phyloP scores from a whole-genome alignment of 305 asterid species.

The Rubia peregrina region DNA sequence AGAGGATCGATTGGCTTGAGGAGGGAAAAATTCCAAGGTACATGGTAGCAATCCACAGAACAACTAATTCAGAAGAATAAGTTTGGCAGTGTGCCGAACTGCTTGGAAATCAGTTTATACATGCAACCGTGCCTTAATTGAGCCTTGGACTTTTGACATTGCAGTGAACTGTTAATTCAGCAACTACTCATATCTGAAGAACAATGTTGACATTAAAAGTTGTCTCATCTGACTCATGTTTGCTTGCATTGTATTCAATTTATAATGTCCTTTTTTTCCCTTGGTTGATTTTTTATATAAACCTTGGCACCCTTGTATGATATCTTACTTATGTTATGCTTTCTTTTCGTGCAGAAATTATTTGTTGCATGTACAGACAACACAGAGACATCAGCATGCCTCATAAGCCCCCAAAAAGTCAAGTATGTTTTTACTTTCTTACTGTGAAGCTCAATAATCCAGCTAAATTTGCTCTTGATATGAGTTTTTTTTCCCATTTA shows the following conservation, averaged over 20 bases:
- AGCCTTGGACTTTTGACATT: not conserved
- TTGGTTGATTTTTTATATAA: not conserved
- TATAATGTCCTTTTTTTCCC: not conserved
- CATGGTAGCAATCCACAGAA: not conserved
- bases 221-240: not conserved
- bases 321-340: conserved; percentile 23
- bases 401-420: conserved; percentile 67
- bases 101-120: not conserved
- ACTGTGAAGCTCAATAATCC: not conserved
- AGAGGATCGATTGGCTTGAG: not conserved
- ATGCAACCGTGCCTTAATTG: conserved; percentile 4
- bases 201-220: not conserved
- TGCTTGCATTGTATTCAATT: not conserved
- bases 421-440: conserved; percentile 40
- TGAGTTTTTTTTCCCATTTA: conserved; percentile 6
- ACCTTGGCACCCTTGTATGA: conserved; percentile 14
- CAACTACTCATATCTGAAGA: not conserved
- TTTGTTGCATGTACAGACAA: conserved; percentile 63
- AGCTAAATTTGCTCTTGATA: not conserved
- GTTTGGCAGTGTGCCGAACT: not conserved
- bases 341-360: conserved; percentile 62
- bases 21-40: not conserved
- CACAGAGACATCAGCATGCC: conserved; percentile 71
- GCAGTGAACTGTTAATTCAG: not conserved
- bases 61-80: not conserved